phyloP scores from a whole-genome alignment of 2,329 filamentous ascomycete genomes.

The Alternaria brassicae region DNA sequence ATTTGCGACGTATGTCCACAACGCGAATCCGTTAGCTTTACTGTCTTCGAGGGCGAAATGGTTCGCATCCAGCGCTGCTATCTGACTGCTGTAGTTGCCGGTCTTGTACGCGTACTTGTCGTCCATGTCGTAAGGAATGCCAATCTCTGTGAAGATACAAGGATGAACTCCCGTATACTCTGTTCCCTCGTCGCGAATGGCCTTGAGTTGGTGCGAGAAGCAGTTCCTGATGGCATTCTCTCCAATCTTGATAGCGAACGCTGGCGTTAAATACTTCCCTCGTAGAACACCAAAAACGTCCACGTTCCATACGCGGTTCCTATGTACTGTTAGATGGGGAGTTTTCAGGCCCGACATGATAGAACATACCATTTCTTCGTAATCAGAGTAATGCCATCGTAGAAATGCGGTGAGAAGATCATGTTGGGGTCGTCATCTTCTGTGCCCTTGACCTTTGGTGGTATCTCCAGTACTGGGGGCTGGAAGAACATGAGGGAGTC shows the following conservation, averaged over 20 bases:
- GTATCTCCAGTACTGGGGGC: slow-evolving; percentile 88
- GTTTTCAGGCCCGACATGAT: no score
- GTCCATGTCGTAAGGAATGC: slow-evolving; percentile 99
- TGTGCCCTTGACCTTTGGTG: slow-evolving; percentile 85
- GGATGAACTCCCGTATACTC: slow-evolving; percentile 89
- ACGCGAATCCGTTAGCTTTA: slow-evolving; percentile 80
- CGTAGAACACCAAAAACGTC: slow-evolving; percentile 92
- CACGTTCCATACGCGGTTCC: slow-evolving; percentile 94
- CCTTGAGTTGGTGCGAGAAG: slow-evolving; percentile 83
- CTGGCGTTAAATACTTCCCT: slow-evolving; percentile 85
- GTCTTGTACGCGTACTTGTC: slow-evolving; percentile 94
- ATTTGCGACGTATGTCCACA: slow-evolving; percentile 84
- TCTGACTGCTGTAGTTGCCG: slow-evolving; percentile 92
- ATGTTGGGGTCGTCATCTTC: slow-evolving; percentile 87
- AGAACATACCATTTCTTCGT: slow-evolving; percentile 84
- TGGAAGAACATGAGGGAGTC: slow-evolving; percentile 89
- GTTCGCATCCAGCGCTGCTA: slow-evolving; percentile 92
- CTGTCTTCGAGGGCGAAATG: slow-evolving; percentile 90
- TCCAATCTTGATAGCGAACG: slow-evolving; percentile 90
- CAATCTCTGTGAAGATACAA: slow-evolving; percentile 91
- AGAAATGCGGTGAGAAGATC: slow-evolving; percentile 94
- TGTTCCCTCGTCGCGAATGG: slow-evolving; percentile 84
- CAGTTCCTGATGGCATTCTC: slow-evolving; percentile 95
- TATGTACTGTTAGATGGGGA: slow-evolving; percentile 35
- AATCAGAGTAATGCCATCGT: slow-evolving; percentile 94